These are phyloP conservation scores for Nothomitra cinnamomea DNA, from an alignment of 2,329 filamentous ascomycete species.

Conservation along the genomic window DNA sequence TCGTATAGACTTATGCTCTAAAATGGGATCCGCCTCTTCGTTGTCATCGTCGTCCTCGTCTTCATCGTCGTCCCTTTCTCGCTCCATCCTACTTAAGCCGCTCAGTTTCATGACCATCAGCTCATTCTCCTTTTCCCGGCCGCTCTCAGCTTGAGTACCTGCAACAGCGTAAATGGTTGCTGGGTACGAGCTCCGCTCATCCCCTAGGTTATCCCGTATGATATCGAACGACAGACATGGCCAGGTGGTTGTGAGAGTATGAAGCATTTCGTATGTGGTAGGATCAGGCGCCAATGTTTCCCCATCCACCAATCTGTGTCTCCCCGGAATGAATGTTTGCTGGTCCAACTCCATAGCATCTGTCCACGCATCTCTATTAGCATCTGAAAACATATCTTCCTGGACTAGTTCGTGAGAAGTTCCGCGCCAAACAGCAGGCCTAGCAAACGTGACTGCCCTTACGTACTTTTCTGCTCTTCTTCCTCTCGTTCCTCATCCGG, in stretches of 20 bases:
- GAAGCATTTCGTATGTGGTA: constrained; percentile 95
- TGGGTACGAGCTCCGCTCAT: constrained; percentile 82
- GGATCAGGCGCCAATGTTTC: constrained; percentile 83
- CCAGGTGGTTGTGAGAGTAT: constrained; percentile 87
- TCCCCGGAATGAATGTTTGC: constrained; percentile 86
- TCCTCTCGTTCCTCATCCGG: constrained; percentile 86
- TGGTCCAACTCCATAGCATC: constrained; percentile 87
- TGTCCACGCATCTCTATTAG: constrained; percentile 15
- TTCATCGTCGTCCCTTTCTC: constrained; percentile 46
- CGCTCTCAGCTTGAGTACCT: constrained; percentile 75
- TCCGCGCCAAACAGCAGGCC: not conserved
- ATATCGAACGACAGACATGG: constrained; percentile 95
- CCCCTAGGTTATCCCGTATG: constrained; percentile 67
- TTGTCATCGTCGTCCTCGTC: constrained; percentile 59
- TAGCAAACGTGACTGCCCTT: not conserved
- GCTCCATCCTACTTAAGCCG: constrained; percentile 74
- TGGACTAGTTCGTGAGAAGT: not conserved
- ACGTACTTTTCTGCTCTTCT: constrained; percentile 50
- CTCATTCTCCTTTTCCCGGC: constrained; percentile 69
- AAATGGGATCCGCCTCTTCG: constrained; percentile 62
- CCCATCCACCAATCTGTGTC: constrained; percentile 77
- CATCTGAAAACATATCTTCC: not conserved
- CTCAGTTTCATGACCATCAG: constrained; percentile 95
- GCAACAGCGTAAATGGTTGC: constrained; percentile 90
- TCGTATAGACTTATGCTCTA: constrained; percentile 82